These are phyloP conservation scores for Aegle marmelos DNA, from an alignment of 345 rosid species.

Conservation along the genomic window DNA sequence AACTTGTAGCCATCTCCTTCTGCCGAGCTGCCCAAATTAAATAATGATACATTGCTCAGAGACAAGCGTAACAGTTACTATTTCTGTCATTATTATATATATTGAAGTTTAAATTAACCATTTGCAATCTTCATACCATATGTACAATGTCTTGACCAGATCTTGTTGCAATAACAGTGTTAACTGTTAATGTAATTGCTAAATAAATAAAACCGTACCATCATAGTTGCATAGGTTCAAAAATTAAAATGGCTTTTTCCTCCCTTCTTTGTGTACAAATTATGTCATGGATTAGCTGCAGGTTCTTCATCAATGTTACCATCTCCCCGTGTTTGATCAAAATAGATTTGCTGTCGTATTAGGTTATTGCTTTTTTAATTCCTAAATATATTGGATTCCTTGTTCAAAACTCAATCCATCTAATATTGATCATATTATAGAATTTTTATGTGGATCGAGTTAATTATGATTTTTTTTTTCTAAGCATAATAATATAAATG, in stretches of 20 bases:
- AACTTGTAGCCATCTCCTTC: conserved; percentile 61
- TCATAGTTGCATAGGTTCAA: background rate
- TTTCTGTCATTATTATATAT: no score
- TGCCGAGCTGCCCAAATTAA: conserved; percentile 60
- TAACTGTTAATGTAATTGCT: no score
- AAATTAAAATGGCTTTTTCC: no score
- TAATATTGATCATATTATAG: background rate
- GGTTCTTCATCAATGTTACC: no score
- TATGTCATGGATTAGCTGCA: background rate
- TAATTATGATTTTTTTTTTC: no score
- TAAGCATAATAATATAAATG: no score
- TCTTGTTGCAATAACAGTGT: background rate
- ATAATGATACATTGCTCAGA: background rate
- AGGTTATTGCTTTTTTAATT: no score
- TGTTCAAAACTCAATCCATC: background rate
- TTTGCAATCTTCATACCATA: background rate
- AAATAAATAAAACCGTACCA: background rate
- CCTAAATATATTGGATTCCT: no score
- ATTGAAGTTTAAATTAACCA: background rate
- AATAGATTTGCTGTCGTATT: no score
- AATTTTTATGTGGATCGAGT: no score
- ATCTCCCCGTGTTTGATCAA: no score
- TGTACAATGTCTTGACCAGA: no score
- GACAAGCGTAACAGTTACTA: background rate
- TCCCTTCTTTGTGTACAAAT: background rate